These are phyloP conservation scores for Dicorynia guianensis DNA, from an alignment of 306 rosid genomes.

Conservation along the genomic window DNA sequence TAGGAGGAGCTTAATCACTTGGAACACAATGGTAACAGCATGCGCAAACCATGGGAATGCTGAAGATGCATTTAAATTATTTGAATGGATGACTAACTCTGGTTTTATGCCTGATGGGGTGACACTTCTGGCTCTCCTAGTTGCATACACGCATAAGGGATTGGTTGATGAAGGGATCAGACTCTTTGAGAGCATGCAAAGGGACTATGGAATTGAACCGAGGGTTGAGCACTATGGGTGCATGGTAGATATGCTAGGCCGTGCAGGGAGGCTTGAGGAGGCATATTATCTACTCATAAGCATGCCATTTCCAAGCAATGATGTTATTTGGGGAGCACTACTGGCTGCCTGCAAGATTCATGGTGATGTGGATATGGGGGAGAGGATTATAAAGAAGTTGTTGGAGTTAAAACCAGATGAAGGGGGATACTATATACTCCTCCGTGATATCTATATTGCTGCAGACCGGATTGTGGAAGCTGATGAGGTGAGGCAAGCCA, in stretches of 20 bases:
- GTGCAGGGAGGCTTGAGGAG: conserved; percentile 68
- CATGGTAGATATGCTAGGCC: conserved; percentile 68
- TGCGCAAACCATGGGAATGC: conserved; percentile 64
- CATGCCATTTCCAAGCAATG: conserved; percentile 56
- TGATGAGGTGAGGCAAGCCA: conserved; percentile 53
- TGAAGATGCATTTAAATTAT: conserved; percentile 53
- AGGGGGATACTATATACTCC: conserved; percentile 66
- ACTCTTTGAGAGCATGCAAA: conserved; percentile 60
- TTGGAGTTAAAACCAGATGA: conserved; percentile 66
- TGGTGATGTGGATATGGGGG: conserved; percentile 62
- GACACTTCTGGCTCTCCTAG: conserved; percentile 59
- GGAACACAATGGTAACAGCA: conserved; percentile 65
- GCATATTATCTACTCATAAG: conserved; percentile 53
- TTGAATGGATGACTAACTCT: conserved; percentile 48
- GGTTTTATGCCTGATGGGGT: conserved; percentile 56
- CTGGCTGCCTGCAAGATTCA: conserved; percentile 65
- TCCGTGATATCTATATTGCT: conserved; percentile 63
- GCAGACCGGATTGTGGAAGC: conserved; percentile 59
- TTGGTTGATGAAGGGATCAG: conserved; percentile 59
- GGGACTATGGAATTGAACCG: conserved; percentile 52
- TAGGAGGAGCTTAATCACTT: conserved; percentile 60
- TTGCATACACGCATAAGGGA: conserved; percentile 65
- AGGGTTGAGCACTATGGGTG: conserved; percentile 69
- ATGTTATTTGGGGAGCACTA: conserved; percentile 63
- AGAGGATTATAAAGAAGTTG: conserved; percentile 52